These are phyloP conservation scores for Chalciporus sphaerocephalus DNA, from an alignment of 768 basidiomycete species.

Conservation along the genomic window DNA sequence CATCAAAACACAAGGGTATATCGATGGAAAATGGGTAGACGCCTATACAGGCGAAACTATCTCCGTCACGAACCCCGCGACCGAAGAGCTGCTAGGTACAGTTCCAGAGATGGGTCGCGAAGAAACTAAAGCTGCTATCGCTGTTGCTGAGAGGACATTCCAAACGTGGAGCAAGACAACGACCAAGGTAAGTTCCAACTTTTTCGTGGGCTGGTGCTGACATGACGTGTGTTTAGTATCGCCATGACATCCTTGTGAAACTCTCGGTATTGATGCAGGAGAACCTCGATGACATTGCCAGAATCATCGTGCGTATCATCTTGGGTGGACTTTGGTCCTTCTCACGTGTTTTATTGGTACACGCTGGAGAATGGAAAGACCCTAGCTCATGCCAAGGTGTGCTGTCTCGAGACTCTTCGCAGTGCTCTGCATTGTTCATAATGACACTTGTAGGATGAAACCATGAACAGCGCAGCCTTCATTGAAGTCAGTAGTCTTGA, in stretches of 20 bases:
- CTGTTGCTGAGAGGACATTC: constrained; percentile 77
- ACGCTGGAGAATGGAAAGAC: constrained; percentile 97
- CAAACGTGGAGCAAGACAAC: constrained; percentile 83
- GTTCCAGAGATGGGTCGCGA: constrained; percentile 85
- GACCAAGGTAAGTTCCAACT: constrained; percentile 55
- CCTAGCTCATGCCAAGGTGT: constrained; percentile 73
- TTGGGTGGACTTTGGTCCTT: constrained; percentile 1
- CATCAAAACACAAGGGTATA: constrained; percentile 69
- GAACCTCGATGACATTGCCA: constrained; percentile 80
- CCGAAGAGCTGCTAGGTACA: constrained; percentile 73
- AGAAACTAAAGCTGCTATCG: constrained; percentile 82
- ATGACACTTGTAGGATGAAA: constrained; percentile 57
- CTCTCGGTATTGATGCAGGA: constrained; percentile 75
- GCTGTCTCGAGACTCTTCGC: background rate
- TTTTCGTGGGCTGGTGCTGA: background rate
- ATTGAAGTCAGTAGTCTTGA: constrained; percentile 53
- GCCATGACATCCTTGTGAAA: constrained; percentile 81
- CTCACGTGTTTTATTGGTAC: constrained; percentile 35
- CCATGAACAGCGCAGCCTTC: constrained; percentile 79
- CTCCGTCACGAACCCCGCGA: constrained; percentile 82
- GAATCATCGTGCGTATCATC: constrained; percentile 65
- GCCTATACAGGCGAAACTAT: constrained; percentile 69
- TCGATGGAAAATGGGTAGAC: constrained; percentile 84
- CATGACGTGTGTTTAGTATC: constrained; percentile 46
- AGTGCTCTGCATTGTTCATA: background rate